Percentiles rank a stretch among this genome's conserved stretches.
These are phyloP conservation scores for Staphylotrichum longicolle DNA, from an alignment of 495 filamentous ascomycete species.

Conservation along the genomic window DNA sequence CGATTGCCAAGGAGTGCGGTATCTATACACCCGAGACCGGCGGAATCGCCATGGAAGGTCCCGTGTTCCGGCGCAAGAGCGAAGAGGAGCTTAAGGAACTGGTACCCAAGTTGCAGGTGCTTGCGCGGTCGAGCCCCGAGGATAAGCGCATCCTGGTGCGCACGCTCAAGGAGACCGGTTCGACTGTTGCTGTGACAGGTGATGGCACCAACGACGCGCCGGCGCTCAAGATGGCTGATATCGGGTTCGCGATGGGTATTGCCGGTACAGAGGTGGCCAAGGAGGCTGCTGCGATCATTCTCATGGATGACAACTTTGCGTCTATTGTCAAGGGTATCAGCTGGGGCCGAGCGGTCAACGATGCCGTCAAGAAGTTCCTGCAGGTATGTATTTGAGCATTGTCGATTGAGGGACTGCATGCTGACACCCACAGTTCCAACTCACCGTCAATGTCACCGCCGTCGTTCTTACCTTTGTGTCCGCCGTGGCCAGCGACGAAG, in stretches of 20 bases:
- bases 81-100: conserved; percentile 65
- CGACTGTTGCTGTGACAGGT: conserved; percentile 81
- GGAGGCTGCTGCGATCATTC: conserved; percentile 85
- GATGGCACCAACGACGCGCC: conserved; percentile 91
- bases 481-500: conserved; percentile 64
- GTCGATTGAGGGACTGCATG: background rate
- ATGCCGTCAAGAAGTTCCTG: conserved; percentile 84
- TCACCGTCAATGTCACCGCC: conserved; percentile 88
- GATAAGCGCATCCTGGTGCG: conserved; percentile 80
- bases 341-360: conserved; percentile 91
- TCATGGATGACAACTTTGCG: conserved; percentile 86
- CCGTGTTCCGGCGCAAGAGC: conserved; percentile 72
- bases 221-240: conserved; percentile 80
- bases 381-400: conserved; percentile 49
- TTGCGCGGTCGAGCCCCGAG: conserved; percentile 83
- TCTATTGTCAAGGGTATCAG: conserved; percentile 86
- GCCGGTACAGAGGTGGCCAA: conserved; percentile 88
- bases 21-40: conserved; percentile 71
- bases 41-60: conserved; percentile 81
- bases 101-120: conserved; percentile 73
- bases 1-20: conserved; percentile 82
- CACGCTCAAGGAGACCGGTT: conserved; percentile 69
- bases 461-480: conserved; percentile 80
- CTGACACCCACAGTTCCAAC: conserved; percentile 63
- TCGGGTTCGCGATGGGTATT: conserved; percentile 95